These are phyloP conservation scores for Apiotrichum montevideense DNA, from an alignment of 1,284 basidiomycete species.

Conservation along the genomic window DNA sequence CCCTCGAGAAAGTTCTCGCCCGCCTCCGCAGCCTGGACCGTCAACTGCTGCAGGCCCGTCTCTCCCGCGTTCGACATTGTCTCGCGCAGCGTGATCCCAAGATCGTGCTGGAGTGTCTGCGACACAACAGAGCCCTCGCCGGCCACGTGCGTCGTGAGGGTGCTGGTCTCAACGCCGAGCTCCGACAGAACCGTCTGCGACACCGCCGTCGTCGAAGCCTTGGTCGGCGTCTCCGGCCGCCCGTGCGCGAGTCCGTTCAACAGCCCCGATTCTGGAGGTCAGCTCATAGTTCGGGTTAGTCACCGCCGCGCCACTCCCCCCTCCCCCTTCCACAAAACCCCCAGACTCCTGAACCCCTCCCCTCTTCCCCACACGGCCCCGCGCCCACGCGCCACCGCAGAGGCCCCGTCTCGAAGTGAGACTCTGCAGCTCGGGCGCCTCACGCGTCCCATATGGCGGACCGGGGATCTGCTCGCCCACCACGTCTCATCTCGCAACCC, in stretches of 20 bases:
- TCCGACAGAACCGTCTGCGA: slow-evolving; percentile 5
- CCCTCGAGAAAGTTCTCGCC: slow-evolving; percentile 20
- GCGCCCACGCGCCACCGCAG: too few relatives aligned
- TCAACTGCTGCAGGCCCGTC: slow-evolving; percentile 35
- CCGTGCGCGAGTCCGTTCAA: slow-evolving; percentile 1
- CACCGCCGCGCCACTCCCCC: background rate
- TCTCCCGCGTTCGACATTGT: slow-evolving; percentile 36
- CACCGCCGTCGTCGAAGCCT: slow-evolving; percentile 6
- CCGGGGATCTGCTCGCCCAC: too few relatives aligned
- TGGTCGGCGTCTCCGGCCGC: background rate
- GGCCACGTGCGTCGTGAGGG: slow-evolving; percentile 17
- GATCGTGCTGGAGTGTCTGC: slow-evolving; percentile 28
- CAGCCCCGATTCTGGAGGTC: slow-evolving; percentile 2
- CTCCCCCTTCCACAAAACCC: too few relatives aligned
- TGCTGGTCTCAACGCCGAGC: slow-evolving; percentile 7
- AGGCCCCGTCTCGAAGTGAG: too few relatives aligned
- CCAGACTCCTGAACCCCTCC: too few relatives aligned
- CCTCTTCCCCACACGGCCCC: too few relatives aligned
- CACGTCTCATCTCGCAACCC: too few relatives aligned
- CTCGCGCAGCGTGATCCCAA: slow-evolving; percentile 30
- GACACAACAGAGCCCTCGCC: slow-evolving; percentile 18
- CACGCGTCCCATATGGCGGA: too few relatives aligned
- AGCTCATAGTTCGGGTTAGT: background rate
- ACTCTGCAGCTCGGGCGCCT: too few relatives aligned
- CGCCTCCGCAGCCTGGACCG: slow-evolving; percentile 26